Percentiles rank a stretch among this genome's conserved stretches.
Evolutionary conservation across 495 filamentous ascomycete genomes (phyloP).

Genomic region (Penicillium lagena): DNA sequence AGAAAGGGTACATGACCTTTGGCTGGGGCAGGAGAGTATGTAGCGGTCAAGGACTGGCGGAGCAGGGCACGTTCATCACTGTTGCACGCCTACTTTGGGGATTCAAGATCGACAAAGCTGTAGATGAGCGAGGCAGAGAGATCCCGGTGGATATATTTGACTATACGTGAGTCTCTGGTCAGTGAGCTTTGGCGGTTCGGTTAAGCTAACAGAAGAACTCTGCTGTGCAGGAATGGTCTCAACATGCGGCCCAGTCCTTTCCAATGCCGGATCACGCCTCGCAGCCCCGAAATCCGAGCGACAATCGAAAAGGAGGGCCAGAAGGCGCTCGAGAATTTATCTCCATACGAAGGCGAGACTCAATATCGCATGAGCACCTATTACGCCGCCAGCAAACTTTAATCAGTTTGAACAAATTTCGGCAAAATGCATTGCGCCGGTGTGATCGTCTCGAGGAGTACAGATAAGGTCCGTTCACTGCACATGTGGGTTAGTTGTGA

Average conservation of each 20-base stretch:
- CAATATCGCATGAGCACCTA: constrained; percentile 51
- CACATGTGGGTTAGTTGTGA: too few species aligned
- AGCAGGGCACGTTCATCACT: constrained; percentile 31
- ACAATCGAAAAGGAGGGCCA: constrained; percentile 50
- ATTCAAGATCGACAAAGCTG: constrained; percentile 29
- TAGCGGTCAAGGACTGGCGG: constrained; percentile 35
- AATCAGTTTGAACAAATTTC: not conserved
- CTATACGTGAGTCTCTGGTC: constrained; percentile 27
- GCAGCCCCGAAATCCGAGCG: constrained; percentile 39
- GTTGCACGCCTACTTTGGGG: constrained; percentile 13
- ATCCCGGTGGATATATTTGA: constrained; percentile 41
- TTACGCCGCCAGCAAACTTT: constrained; percentile 30
- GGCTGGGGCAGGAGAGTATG: constrained; percentile 36
- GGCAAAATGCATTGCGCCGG: too few species aligned
- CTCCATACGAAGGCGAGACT: constrained; percentile 51
- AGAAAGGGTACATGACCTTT: constrained; percentile 59
- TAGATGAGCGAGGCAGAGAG: constrained; percentile 39
- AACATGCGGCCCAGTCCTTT: constrained; percentile 33
- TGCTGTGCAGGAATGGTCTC: constrained; percentile 23
- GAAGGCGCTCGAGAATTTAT: constrained; percentile 46
- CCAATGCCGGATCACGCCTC: constrained; percentile 26
- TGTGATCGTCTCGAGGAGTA: too few species aligned
- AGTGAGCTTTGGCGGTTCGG: not conserved
- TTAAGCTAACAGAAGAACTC: too few species aligned
- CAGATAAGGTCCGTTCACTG: too few species aligned